phyloP scores from a whole-genome alignment of 2,329 filamentous ascomycete species.

The Pseudopithomyces maydicus region DNA sequence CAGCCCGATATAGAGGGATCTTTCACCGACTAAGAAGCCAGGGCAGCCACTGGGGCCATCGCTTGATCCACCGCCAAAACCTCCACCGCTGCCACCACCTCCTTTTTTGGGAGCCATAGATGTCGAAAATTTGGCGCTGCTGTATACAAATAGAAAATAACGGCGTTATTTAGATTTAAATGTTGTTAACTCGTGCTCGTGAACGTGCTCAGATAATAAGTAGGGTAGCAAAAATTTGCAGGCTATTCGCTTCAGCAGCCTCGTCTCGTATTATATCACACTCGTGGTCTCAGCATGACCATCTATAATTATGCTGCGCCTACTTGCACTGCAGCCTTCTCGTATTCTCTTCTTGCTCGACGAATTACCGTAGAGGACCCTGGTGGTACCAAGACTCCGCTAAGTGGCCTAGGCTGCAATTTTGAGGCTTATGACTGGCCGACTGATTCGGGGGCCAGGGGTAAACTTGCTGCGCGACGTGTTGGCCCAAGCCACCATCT shows the following conservation, averaged over 20 bases:
- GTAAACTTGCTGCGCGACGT: constrained; percentile 4
- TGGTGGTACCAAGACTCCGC: constrained; percentile 17
- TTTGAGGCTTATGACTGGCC: constrained; percentile 12
- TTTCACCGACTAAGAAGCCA: constrained; percentile 13
- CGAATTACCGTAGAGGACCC: constrained; percentile 19
- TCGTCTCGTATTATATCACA: constrained; percentile 16
- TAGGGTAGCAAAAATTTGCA: neutral
- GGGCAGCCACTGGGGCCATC: constrained; percentile 17
- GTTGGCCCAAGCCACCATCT: constrained; percentile 4
- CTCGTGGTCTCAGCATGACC: neutral
- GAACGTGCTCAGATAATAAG: neutral
- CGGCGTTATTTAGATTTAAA: too few relatives aligned
- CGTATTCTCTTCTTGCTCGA: constrained; percentile 17
- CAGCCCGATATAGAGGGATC: neutral
- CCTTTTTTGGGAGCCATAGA: constrained; percentile 31
- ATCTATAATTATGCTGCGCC: constrained; percentile 22
- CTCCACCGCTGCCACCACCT: constrained; percentile 16
- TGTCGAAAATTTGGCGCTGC: neutral
- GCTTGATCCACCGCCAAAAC: constrained; percentile 8
- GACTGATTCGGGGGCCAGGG: constrained; percentile 7
- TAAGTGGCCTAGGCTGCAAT: constrained; percentile 18
- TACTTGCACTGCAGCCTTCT: constrained; percentile 12
- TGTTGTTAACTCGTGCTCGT: neutral
- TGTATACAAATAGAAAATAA: neutral
- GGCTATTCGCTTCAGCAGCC: constrained; percentile 14